Base-by-base conservation (phyloP, 495 filamentous ascomycete genomes). In the Cercophora scortea region DNA sequence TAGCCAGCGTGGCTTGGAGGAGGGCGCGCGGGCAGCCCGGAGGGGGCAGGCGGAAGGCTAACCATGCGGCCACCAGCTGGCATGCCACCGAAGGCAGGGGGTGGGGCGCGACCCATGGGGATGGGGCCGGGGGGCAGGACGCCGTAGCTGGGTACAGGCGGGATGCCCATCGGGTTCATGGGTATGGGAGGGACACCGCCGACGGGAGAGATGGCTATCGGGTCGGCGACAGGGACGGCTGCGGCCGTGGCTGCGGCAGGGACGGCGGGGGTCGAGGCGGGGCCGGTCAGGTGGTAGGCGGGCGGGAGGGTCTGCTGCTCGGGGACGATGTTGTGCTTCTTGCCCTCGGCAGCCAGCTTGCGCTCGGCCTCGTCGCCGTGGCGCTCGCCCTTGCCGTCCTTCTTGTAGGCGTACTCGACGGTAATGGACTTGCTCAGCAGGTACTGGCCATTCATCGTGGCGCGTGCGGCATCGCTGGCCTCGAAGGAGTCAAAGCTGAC, bases 391-490 rank as follows among this genome's bases (percentile, higher is more conserved):
- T 96, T 95, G 42, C 94, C 93, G 62, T 98, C 94, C 69, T 97
- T 97, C 79, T 98, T 98, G 77, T 95, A 98, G 40, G 93, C 93
- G 68, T 98, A 98, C 66, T 98, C 92, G 41, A 97, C 94, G 2
- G 85, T 87, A 58, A 95, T 83, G 61, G 93, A 84, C 70, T 96
- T 95, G 73, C 95, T 96, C 82, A 94, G 93, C 46, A 98, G 79
- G 69, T 90, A 96, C 68, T 97, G 92, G 49, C 90, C 89, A 65
- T 96, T 88, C 91, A 98, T 96, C 61, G 89, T 89, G 47, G 81
- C 75, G 50, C 94, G 87, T 32, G 93, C 94, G 52, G 88, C 86
- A 60, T 98, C 93, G 17, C 89, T 92, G 53, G 90, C 89, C 68
- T 98, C 93, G 66, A 98, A 98, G 55, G 87, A 86, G 60, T 86